Percentiles rank a stretch among this genome's conserved stretches.
Evolutionary conservation across 1,139 yeast species (phyloP).

Genomic region (Diutina pseudorugosa): DNA sequence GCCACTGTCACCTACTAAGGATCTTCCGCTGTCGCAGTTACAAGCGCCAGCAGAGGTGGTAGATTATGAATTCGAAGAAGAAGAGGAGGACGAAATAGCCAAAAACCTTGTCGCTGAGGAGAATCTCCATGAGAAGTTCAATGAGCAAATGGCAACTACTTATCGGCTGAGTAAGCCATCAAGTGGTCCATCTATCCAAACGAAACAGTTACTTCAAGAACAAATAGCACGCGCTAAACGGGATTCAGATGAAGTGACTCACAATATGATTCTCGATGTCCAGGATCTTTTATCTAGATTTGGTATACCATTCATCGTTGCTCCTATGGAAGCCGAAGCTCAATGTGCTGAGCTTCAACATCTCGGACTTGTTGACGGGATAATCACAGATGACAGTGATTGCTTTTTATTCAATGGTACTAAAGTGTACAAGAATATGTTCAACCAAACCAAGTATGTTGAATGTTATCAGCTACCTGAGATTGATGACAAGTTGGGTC

Average conservation of each 20-base stretch:
- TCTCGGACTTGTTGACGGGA: constrained; percentile 78
- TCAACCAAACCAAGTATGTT: constrained; percentile 84
- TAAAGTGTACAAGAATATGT: constrained; percentile 80
- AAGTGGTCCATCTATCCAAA: constrained; percentile 26
- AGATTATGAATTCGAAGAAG: constrained; percentile 62
- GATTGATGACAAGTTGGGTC: constrained; percentile 52
- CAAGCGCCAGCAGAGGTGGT: constrained; percentile 10
- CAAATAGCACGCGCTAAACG: constrained; percentile 45
- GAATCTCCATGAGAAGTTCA: constrained; percentile 57
- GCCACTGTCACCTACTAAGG: neutral
- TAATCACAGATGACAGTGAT: constrained; percentile 95
- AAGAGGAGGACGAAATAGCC: constrained; percentile 58
- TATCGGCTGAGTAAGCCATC: constrained; percentile 6
- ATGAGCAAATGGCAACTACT: constrained; percentile 25
- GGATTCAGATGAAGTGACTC: constrained; percentile 87
- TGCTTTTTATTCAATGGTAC: constrained; percentile 90
- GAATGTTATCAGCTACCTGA: constrained; percentile 65
- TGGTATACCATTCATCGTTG: constrained; percentile 89
- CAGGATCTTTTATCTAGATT: constrained; percentile 77
- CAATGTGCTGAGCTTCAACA: constrained; percentile 76
- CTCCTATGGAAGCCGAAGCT: constrained; percentile 98
- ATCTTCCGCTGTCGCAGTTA: neutral
- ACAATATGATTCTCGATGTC: constrained; percentile 77
- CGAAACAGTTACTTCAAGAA: constrained; percentile 43
- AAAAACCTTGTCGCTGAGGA: constrained; percentile 59